Base-by-base conservation (phyloP, 257 asterid genomes). In the Ocimum tenuiflorum region DNA sequence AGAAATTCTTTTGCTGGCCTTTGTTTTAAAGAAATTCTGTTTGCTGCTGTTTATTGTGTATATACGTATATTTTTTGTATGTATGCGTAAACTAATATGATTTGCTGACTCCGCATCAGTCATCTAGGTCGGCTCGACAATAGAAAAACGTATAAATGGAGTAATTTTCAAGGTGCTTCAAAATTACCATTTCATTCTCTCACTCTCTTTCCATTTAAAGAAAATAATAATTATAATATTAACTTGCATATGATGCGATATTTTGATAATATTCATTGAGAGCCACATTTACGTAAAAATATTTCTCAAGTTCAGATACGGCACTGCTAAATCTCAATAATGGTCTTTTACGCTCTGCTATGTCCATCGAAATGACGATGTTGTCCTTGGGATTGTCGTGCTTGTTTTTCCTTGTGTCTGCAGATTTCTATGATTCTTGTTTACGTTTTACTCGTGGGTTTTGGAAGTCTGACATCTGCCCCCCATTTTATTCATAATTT, bases 61-160 rank as follows among this genome's bases (percentile, higher is more conserved):
- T 60, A 27, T 60, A 18, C 55, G 68, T 63, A 48, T 65, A 35
- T 60, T 7, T 22, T 22, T 0, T 19, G 33, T 51, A 50, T 33
- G 42, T 71, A 45, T 46, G 7, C 14, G 23, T 18, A 5, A 27
- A 29, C 9, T 15, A 6, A 73, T 77, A 81, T 70, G 79, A 63
- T 53, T 57, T 68, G 80, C 67, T 80, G 85, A 80, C 79, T 65
- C 53, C 18, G 68, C 72, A 61, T 11, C 70, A 58, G 68, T 70
- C 80, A 45, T 19, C 67, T 8, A 56, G 50, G 58, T 60, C 43
- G 14, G 10, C 47, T 60, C 29, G 20, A 72, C 33, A 35, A 50
- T 45, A 12, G 1, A 33, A 39, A 4, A 17, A 48, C n/a, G n/a
- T n/a, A n/a, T n/a, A 27, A 27, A 27, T 1, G 4, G 4, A 52